These are phyloP conservation scores for Leishmania mexicana DNA, from an alignment of 208 protist genomes.

Conservation along the genomic window DNA sequence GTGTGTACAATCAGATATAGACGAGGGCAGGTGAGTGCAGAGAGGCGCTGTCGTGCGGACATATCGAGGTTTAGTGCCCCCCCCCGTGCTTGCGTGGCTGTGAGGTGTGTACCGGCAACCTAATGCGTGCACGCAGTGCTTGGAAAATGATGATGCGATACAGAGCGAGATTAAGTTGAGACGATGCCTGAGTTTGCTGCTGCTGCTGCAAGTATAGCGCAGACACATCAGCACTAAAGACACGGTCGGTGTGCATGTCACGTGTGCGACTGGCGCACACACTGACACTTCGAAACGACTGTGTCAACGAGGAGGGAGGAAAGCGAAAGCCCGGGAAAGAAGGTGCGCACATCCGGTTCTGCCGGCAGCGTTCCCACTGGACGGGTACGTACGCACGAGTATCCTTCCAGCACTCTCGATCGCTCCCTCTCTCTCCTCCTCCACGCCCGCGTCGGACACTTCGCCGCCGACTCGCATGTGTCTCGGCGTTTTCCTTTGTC, in stretches of 20 bases:
- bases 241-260: neutral
- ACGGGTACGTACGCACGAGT: neutral
- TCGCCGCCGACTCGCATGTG: neutral
- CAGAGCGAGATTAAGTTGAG: neutral
- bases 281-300: no score
- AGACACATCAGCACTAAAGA: neutral
- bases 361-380: neutral
- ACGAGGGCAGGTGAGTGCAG: neutral
- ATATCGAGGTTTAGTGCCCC: neutral
- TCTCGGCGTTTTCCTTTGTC: neutral
- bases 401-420: neutral
- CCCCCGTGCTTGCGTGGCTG: neutral
- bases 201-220: neutral
- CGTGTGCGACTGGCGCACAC: neutral
- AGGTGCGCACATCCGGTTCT: neutral
- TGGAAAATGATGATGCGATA: neutral
- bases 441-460: neutral
- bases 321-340: no score
- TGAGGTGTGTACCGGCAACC: neutral
- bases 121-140: neutral
- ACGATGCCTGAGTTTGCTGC: neutral
- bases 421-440: neutral
- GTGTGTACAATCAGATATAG: neutral
- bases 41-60: neutral
- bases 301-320: neutral